Evolutionary conservation across 306 rosid genomes (phyloP), one percentile per base, ranked within the genome.

Genomic region (Castanospermum australe): DNA sequence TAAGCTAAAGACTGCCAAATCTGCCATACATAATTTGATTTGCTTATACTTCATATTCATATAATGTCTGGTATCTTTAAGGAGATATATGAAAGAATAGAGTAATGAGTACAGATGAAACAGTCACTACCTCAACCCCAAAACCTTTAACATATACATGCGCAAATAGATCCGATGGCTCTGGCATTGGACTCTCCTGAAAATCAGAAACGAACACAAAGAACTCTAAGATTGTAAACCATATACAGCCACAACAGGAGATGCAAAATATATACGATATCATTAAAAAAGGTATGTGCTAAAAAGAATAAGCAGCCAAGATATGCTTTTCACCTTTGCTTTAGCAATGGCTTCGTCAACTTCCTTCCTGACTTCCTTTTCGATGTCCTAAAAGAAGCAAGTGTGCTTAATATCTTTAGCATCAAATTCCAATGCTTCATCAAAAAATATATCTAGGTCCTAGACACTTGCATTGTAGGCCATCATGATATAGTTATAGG

Each of bases 311-410:
- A 50, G 55, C 60, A 67, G 44, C 25, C 77, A 71, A 67, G 20
- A 48, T 39, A 12, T 38, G 77, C 39, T 74, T 68, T 84, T 67
- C 83, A 96, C 99, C 97, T 93, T 96, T 52, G 99, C 98, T 88
- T 85, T 79, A 25, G 97, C 98, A 70, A 96, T 93, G 60, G 98
- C 97, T 25, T 96, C 98, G 4, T 96, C 99, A 42, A 93, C 98
- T 84, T 91, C 75, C 84, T 83, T 96, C 77, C 96, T 90, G 55
- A 74, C 48, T 88, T 91, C 90, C 84, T 93, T 96, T 82, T 96
- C 99, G 35, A 81, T 77, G 83, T 96, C 99, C 98, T 96, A 61
- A 79, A 75, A 59, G 55, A 84, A 60, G 48, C 33, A 62, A 48
- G 24, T 22, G 44, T 41, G 66, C 14, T 38, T 51, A 28, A 44